phyloP scores from a whole-genome alignment of 306 rosid genomes.

The Erythrophleum fordii region DNA sequence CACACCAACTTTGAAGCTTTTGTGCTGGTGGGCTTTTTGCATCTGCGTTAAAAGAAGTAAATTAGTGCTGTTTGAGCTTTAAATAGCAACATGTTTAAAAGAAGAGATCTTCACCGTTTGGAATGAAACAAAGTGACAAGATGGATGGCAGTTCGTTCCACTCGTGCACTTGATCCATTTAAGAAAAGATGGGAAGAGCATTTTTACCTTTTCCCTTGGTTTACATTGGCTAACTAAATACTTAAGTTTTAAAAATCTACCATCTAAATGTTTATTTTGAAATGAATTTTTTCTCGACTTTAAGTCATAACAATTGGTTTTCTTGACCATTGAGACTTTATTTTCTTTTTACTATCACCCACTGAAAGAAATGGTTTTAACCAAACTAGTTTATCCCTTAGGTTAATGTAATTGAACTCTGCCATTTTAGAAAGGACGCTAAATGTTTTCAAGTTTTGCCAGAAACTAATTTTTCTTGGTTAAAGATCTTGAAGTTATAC shows the following conservation, averaged over 20 bases:
- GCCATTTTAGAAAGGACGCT: not conserved
- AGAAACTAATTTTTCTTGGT: not conserved
- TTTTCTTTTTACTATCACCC: not conserved
- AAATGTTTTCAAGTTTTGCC: not conserved
- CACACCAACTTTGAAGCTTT: constrained; percentile 52
- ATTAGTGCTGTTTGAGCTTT: constrained; percentile 25
- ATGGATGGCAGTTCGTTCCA: constrained; percentile 37
- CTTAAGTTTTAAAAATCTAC: not conserved
- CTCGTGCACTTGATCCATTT: constrained; percentile 49
- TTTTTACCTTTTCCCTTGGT: not conserved
- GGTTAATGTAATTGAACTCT: not conserved
- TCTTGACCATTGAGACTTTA: not conserved
- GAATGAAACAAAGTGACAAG: constrained; percentile 51
- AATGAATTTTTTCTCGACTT: not conserved
- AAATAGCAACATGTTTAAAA: constrained; percentile 33
- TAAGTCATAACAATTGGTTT: not conserved
- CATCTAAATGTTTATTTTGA: not conserved
- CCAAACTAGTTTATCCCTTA: not conserved
- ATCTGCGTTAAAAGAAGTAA: constrained; percentile 55
- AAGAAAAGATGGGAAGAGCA: not conserved
- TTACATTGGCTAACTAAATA: not conserved
- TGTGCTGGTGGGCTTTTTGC: constrained; percentile 42
- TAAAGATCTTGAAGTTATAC: not conserved
- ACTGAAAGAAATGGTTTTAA: not conserved
- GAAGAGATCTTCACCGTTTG: constrained; percentile 38